phyloP scores from a whole-genome alignment of 2,329 filamentous ascomycete genomes.

The Phoma herbarum region DNA sequence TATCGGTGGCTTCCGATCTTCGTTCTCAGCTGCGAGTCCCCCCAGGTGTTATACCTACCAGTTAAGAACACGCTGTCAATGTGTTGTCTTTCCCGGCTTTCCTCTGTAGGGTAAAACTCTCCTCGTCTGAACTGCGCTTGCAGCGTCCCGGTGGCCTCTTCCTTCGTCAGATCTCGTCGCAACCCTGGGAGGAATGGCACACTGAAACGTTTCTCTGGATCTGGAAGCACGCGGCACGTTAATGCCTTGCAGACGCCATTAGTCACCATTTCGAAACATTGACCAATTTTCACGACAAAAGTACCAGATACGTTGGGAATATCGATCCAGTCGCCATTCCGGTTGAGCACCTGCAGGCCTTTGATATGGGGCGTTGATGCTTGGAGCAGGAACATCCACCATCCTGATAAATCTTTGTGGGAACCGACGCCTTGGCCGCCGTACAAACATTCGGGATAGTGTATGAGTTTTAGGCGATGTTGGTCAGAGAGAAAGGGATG shows the following conservation, averaged over 20 bases:
- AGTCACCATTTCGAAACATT: background rate
- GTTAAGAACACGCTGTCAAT: background rate
- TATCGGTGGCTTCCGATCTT: background rate
- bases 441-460: background rate
- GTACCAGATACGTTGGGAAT: background rate
- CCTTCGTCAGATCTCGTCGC: background rate
- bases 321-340: background rate
- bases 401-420: background rate
- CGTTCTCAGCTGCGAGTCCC: background rate
- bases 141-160: background rate
- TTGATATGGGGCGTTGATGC: background rate
- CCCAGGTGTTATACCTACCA: background rate
- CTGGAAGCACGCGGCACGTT: background rate
- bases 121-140: background rate
- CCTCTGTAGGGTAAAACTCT: background rate
- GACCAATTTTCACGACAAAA: background rate
- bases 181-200: background rate
- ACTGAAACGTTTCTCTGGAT: background rate
- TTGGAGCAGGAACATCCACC: background rate
- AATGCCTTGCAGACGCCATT: background rate
- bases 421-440: background rate
- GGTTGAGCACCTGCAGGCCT: background rate
- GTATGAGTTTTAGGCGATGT: background rate
- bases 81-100: background rate
- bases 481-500: background rate